These are phyloP conservation scores for Staphylotrichum longicolle DNA, from an alignment of 495 filamentous ascomycete species.

Conservation along the genomic window DNA sequence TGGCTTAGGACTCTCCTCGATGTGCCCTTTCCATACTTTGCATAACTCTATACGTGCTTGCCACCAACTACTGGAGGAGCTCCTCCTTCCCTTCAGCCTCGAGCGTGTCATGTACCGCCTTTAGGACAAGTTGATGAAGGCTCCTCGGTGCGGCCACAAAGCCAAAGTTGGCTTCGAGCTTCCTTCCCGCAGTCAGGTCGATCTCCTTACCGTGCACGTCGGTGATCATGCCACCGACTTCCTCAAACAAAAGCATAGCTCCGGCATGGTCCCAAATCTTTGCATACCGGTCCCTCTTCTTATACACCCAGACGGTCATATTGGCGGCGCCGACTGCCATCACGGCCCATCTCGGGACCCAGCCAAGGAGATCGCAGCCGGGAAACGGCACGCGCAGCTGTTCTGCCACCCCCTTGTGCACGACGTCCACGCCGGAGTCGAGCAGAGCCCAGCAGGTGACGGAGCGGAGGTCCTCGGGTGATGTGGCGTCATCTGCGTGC, in stretches of 20 bases:
- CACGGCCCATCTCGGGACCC: constrained; percentile 63
- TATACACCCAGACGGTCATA: constrained; percentile 61
- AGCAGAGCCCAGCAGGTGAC: constrained; percentile 43
- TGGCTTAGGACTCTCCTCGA: too few relatives aligned
- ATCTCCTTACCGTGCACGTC: constrained; percentile 58
- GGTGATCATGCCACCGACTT: constrained; percentile 61
- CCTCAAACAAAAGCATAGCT: constrained; percentile 64
- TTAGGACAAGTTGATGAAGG: constrained; percentile 39
- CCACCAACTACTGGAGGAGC: background rate
- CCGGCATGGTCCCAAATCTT: constrained; percentile 74
- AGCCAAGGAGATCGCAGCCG: constrained; percentile 57
- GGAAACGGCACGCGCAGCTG: constrained; percentile 49
- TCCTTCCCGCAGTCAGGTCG: constrained; percentile 45
- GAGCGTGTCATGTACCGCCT: constrained; percentile 34
- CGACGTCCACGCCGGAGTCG: constrained; percentile 43
- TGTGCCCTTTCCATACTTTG: too few relatives aligned
- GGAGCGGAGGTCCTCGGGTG: constrained; percentile 37
- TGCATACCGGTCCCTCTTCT: constrained; percentile 48
- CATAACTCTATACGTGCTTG: too few relatives aligned
- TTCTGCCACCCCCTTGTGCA: constrained; percentile 48
- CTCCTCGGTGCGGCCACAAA: constrained; percentile 46
- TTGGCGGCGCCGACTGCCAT: constrained; percentile 60
- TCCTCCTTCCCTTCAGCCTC: constrained; percentile 28
- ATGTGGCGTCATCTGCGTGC: constrained; percentile 29
- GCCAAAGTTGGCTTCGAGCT: constrained; percentile 47